Percentiles rank a stretch among this genome's conserved stretches.
Conservation (phyloP, 2,329 filamentous ascomycete species). For the Xylariaceae sp. region DNA sequence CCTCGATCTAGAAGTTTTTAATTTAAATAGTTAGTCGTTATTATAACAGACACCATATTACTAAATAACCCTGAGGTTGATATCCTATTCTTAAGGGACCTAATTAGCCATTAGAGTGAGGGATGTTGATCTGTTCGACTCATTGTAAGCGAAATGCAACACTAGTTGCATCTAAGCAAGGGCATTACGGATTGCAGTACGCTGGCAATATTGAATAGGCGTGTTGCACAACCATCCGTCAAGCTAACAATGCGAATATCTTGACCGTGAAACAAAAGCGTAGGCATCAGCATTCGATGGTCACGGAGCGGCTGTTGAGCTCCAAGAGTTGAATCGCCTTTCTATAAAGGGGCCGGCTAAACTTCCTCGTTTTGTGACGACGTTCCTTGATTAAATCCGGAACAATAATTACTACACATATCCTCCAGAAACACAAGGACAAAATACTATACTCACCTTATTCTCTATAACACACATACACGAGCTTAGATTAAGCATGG, state of each 20-base stretch:
- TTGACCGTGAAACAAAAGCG: conserved; percentile 2
- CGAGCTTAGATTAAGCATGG: neutral
- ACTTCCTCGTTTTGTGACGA: neutral
- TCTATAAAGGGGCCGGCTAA: conserved; percentile 6
- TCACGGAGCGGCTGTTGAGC: neutral
- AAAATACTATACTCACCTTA: too few species aligned
- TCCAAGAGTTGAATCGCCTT: neutral
- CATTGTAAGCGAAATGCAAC: conserved; percentile 11
- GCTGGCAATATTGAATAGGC: neutral
- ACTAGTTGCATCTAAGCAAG: neutral
- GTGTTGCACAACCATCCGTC: neutral
- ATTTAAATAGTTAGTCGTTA: too few species aligned
- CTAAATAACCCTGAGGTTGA: neutral
- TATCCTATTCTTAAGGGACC: too few species aligned
- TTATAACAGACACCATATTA: too few species aligned
- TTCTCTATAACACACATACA: too few species aligned
- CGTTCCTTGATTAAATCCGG: neutral
- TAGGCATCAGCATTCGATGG: neutral
- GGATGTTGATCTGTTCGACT: neutral
- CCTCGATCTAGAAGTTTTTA: too few species aligned
- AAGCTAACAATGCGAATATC: neutral
- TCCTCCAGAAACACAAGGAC: neutral
- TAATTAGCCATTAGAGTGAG: neutral
- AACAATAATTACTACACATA: neutral
- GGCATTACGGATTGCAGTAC: neutral